Conservation (phyloP, 371 early-diverging fungal species). For the Dipsacomyces acuminosporus region DNA sequence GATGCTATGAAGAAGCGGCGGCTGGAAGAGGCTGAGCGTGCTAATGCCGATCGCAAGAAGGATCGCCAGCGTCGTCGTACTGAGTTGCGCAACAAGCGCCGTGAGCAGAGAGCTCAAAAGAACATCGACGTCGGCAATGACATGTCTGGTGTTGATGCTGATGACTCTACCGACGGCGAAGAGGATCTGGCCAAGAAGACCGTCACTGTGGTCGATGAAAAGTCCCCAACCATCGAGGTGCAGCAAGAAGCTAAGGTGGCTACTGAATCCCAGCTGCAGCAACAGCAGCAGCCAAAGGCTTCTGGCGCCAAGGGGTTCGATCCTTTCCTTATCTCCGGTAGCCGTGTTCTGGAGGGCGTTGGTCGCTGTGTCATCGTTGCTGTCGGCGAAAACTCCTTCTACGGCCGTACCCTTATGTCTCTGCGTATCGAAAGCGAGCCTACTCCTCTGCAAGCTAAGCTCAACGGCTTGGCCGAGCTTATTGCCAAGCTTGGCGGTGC, state of each 20-base stretch:
- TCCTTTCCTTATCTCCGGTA: constrained; percentile 87
- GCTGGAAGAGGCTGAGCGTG: constrained; percentile 34
- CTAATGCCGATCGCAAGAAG: constrained; percentile 29
- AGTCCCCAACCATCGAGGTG: background rate
- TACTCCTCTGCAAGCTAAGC: constrained; percentile 89
- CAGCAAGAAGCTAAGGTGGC: constrained; percentile 3
- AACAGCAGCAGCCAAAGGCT: constrained; percentile 7
- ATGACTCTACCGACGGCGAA: constrained; percentile 39
- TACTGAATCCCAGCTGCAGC: background rate
- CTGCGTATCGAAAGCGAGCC: constrained; percentile 70
- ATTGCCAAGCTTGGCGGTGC: constrained; percentile 90
- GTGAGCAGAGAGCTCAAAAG: constrained; percentile 33
- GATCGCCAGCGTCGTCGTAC: constrained; percentile 33
- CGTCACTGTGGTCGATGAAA: background rate
- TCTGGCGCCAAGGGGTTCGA: constrained; percentile 50
- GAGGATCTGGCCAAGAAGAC: background rate
- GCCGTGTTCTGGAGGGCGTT: constrained; percentile 84
- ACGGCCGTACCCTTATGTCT: constrained; percentile 74
- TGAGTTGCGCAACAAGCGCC: constrained; percentile 40
- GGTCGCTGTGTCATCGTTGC: constrained; percentile 81
- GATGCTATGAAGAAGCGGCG: constrained; percentile 69
- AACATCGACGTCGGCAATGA: constrained; percentile 4
- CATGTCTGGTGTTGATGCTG: constrained; percentile 31
- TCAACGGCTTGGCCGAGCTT: constrained; percentile 77
- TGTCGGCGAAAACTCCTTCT: constrained; percentile 79